Percentiles rank a stretch among this genome's conserved stretches.
phyloP scores from a whole-genome alignment of 2,329 filamentous ascomycete species.

The Arthrinium phaeospermum region DNA sequence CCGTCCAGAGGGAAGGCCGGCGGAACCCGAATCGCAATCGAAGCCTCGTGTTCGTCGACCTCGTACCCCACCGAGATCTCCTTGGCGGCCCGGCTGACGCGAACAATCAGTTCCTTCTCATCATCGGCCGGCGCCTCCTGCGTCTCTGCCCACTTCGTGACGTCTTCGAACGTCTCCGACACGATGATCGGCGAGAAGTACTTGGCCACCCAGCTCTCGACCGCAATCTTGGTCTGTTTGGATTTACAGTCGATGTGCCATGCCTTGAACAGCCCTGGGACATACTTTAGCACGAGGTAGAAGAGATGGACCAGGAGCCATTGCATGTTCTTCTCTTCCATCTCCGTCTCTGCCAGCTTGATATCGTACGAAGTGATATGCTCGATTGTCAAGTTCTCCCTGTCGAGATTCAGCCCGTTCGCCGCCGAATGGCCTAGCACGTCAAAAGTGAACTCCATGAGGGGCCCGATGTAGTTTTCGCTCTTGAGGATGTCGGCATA shows the following conservation, averaged over 20 bases:
- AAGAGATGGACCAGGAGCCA: constrained; percentile 87
- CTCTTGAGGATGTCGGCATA: constrained; percentile 82
- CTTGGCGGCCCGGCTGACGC: constrained; percentile 70
- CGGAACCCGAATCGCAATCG: constrained; percentile 83
- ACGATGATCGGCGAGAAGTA: constrained; percentile 78
- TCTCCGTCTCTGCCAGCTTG: constrained; percentile 59
- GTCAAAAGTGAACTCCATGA: constrained; percentile 83
- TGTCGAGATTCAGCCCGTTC: constrained; percentile 75
- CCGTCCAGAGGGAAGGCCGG: constrained; percentile 81
- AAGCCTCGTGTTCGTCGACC: constrained; percentile 84
- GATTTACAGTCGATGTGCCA: constrained; percentile 87
- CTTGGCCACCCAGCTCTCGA: constrained; percentile 86
- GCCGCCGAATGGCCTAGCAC: constrained; percentile 80
- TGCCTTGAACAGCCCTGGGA: constrained; percentile 77
- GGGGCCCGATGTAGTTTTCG: constrained; percentile 67
- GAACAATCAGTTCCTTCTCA: constrained; percentile 67
- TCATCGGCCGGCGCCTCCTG: constrained; percentile 57
- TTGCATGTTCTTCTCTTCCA: constrained; percentile 75
- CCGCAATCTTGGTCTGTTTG: constrained; percentile 77
- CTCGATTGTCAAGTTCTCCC: constrained; percentile 63
- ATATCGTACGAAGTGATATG: constrained; percentile 63
- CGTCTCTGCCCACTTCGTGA: constrained; percentile 67
- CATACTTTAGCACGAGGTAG: constrained; percentile 78
- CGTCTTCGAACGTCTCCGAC: constrained; percentile 67
- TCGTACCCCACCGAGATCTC: constrained; percentile 87